phyloP scores from a whole-genome alignment of 108 stramenopile species.

The Mayamaea pseudoterrestris region DNA sequence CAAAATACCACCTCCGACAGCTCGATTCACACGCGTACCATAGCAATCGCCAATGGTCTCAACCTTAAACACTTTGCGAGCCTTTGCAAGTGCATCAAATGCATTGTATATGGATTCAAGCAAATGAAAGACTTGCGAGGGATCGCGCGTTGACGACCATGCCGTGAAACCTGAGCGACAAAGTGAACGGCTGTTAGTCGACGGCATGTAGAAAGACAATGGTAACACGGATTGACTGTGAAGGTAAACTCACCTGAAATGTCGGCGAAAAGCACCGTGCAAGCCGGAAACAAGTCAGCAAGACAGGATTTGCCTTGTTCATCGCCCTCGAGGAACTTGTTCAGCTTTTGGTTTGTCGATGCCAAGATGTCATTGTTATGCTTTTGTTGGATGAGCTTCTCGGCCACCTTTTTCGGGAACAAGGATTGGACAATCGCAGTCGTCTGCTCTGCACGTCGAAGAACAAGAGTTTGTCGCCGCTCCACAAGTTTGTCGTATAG shows the following conservation, averaged over 20 bases:
- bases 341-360: background rate
- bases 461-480: slow-evolving; percentile 2
- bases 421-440: slow-evolving; percentile 6
- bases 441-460: slow-evolving; percentile 2
- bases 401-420: slow-evolving; percentile 7
- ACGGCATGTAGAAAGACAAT: background rate
- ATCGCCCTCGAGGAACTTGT: background rate
- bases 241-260: background rate
- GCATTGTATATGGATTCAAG: too few relatives aligned
- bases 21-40: too few relatives aligned
- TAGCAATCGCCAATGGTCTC: too few relatives aligned
- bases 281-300: slow-evolving; percentile 13
- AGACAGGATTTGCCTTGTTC: slow-evolving; percentile 1
- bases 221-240: background rate
- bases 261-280: too few relatives aligned
- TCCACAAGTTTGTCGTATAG: slow-evolving; percentile 8
- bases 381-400: too few relatives aligned
- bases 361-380: slow-evolving; percentile 4
- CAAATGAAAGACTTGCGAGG: too few relatives aligned
- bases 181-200: background rate
- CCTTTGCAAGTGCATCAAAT: too few relatives aligned
- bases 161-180: too few relatives aligned
- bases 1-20: too few relatives aligned
- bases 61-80: too few relatives aligned
- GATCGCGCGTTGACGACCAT: too few relatives aligned